Evolutionary conservation across 192 early-diverging fungal genomes (phyloP).

Genomic region (Diversispora eburnea): DNA sequence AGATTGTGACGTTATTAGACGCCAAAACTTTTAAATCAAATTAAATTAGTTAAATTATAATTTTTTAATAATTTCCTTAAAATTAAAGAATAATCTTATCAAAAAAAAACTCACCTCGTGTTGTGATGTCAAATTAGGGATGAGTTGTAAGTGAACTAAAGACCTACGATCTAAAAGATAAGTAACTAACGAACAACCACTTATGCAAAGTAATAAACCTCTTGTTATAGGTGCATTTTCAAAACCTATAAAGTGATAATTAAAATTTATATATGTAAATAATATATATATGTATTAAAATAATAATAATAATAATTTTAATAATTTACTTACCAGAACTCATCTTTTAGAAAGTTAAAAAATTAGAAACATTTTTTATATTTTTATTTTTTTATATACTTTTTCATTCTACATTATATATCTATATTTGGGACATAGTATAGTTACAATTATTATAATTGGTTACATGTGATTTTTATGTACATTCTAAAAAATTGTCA

Average conservation of each 20-base stretch:
- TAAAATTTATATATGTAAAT: too few relatives aligned
- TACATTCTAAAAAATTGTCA: too few relatives aligned
- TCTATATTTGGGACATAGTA: too few relatives aligned
- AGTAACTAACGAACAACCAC: slow-evolving; percentile 46
- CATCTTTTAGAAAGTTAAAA: too few relatives aligned
- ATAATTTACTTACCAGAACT: too few relatives aligned
- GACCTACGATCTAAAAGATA: slow-evolving; percentile 52
- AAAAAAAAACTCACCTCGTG: slow-evolving; percentile 48
- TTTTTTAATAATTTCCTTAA: background rate
- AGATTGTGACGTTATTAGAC: slow-evolving; percentile 52
- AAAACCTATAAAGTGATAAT: slow-evolving; percentile 43
- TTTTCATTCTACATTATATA: too few relatives aligned
- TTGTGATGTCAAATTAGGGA: slow-evolving; percentile 55
- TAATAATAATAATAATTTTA: background rate
- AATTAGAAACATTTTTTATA: too few relatives aligned
- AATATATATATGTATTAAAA: background rate
- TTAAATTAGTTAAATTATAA: background rate
- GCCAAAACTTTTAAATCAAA: slow-evolving; percentile 54
- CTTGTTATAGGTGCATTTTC: slow-evolving; percentile 65
- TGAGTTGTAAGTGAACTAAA: slow-evolving; percentile 50
- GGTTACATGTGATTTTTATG: too few relatives aligned
- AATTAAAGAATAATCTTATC: background rate
- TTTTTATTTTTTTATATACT: too few relatives aligned
- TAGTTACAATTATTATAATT: too few relatives aligned
- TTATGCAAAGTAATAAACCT: slow-evolving; percentile 44